Conservation (phyloP, 2,329 filamentous ascomycete species). For the Annulohypoxylon truncatum region DNA sequence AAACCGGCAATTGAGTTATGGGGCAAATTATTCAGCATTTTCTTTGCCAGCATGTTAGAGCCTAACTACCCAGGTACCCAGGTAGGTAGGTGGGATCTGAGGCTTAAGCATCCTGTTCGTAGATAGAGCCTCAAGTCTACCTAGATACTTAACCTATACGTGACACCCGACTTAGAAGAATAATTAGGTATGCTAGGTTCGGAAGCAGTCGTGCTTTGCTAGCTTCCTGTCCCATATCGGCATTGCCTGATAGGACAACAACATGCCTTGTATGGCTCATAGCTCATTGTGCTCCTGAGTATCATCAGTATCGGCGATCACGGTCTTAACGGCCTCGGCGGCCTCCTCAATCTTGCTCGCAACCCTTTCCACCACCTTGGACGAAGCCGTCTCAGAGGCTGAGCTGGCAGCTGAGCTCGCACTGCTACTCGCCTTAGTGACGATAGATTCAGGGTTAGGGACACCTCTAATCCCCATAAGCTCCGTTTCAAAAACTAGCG, state of each 20-base stretch:
- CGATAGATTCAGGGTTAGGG: conserved; percentile 60
- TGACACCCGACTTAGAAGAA: background rate
- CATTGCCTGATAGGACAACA: background rate
- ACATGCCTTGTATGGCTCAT: conserved; percentile 49
- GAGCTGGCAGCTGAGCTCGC: conserved; percentile 47
- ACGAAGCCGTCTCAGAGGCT: conserved; percentile 46
- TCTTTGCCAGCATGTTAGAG: background rate
- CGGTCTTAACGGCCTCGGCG: conserved; percentile 64
- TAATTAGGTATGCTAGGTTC: background rate
- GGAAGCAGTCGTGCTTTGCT: background rate
- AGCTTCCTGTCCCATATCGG: background rate
- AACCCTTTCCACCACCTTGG: conserved; percentile 53
- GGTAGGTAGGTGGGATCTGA: too few relatives aligned
- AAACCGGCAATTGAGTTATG: background rate
- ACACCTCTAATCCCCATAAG: conserved; percentile 86
- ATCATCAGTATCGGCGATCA: conserved; percentile 66
- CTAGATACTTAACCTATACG: background rate
- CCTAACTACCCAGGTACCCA: background rate
- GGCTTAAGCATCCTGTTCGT: too few relatives aligned
- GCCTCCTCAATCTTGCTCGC: conserved; percentile 60
- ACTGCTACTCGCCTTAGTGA: conserved; percentile 52
- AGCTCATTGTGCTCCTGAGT: conserved; percentile 70
- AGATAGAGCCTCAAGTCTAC: background rate
- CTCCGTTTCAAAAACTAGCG: conserved; percentile 88
- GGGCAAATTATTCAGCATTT: background rate